Conservation (phyloP, 768 basidiomycete genomes). For the Naganishia antarctica region DNA sequence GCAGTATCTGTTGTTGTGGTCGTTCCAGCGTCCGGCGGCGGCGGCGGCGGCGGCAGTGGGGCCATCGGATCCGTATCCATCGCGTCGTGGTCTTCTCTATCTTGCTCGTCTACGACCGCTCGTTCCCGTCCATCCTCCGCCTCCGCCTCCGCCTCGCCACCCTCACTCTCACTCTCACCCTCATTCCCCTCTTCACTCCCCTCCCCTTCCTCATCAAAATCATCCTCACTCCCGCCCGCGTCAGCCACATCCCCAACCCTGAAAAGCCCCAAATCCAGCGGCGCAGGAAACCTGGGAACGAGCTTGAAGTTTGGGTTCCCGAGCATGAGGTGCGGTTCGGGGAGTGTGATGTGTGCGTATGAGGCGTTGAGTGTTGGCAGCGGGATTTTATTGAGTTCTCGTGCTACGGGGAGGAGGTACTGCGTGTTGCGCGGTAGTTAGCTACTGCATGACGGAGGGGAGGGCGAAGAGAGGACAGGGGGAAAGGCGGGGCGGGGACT, state of each 20-base stretch:
- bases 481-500: constrained; percentile 25
- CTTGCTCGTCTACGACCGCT: not conserved
- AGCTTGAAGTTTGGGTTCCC: constrained; percentile 51
- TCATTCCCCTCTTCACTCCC: constrained; percentile 27
- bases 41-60: not conserved
- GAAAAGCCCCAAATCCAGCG: constrained; percentile 16
- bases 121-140: not conserved
- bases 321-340: constrained; percentile 49
- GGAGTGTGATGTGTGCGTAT: constrained; percentile 50
- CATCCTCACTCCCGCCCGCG: constrained; percentile 23
- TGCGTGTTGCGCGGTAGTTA: constrained; percentile 23
- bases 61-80: not conserved
- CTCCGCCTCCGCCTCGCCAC: constrained; percentile 24
- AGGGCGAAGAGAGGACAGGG: not conserved
- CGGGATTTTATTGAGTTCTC: constrained; percentile 50
- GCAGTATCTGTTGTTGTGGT: not conserved
- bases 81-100: not conserved
- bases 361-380: constrained; percentile 51
- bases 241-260: constrained; percentile 12
- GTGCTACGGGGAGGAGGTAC: constrained; percentile 51
- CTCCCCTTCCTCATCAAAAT: constrained; percentile 28
- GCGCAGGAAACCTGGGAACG: constrained; percentile 34
- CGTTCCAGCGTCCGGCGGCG: not conserved
- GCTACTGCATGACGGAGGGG: not conserved
- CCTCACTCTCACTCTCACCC: constrained; percentile 44